A percentile compares a stretch with the other conserved stretches of the same genome.
Evolutionary conservation across 2,329 filamentous ascomycete species (phyloP).

Genomic region (Arthroderma sp.): DNA sequence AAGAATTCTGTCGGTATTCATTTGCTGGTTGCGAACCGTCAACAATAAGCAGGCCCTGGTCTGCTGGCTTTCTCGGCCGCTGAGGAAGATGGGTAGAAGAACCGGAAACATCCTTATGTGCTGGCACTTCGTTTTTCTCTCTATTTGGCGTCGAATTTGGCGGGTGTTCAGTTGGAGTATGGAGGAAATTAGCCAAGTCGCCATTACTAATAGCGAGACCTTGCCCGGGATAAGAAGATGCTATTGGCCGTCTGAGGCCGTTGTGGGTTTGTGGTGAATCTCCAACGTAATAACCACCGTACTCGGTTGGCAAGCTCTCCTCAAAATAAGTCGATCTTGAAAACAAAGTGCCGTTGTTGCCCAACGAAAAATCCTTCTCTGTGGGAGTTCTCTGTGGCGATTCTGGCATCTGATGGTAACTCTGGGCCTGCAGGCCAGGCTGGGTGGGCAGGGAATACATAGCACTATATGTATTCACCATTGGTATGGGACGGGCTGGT

Average conservation of each 20-base stretch:
- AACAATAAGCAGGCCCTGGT: conserved; percentile 33
- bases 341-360: conserved; percentile 20
- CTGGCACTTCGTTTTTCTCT: conserved; percentile 12
- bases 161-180: conserved; percentile 23
- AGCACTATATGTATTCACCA: conserved; percentile 20
- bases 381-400: conserved; percentile 20
- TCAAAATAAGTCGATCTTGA: conserved; percentile 22
- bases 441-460: conserved; percentile 19
- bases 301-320: conserved; percentile 29
- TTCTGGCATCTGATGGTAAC: conserved; percentile 20
- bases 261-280: conserved; percentile 32
- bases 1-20: conserved; percentile 21
- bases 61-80: conserved; percentile 11
- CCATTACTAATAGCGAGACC: conserved; percentile 28
- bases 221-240: conserved; percentile 25
- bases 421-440: conserved; percentile 19
- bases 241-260: conserved; percentile 23
- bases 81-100: conserved; percentile 1
- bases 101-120: conserved; percentile 6
- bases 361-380: conserved; percentile 22
- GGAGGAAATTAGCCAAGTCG: conserved; percentile 21
- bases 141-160: conserved; percentile 12
- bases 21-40: conserved; percentile 33
- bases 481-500: conserved; percentile 32
- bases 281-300: conserved; percentile 34